Percentiles rank a stretch among this genome's conserved stretches.
phyloP scores from a whole-genome alignment of 2,329 filamentous ascomycete species.

The Pseudodiploospora longispora region DNA sequence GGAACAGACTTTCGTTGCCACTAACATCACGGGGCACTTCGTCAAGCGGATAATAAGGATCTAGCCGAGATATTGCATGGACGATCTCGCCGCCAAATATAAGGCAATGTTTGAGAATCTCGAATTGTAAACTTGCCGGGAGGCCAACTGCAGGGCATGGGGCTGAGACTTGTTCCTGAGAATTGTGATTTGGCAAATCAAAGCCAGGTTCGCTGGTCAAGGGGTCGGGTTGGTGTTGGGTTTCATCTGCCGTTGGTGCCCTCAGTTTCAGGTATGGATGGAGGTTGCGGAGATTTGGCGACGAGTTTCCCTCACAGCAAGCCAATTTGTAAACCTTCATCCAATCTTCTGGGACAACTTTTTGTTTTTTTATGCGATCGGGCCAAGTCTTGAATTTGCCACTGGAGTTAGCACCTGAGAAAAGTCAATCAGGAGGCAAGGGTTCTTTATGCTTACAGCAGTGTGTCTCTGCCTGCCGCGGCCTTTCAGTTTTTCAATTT shows the following conservation, averaged over 20 bases:
- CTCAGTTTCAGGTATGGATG: constrained; percentile 6
- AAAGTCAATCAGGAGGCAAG: not conserved
- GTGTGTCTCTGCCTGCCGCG: too few relatives aligned
- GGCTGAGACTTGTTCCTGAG: not conserved
- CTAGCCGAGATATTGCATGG: constrained; percentile 38
- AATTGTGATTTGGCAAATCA: not conserved
- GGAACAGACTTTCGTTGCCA: constrained; percentile 17
- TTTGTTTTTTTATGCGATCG: not conserved
- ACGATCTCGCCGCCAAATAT: constrained; percentile 26
- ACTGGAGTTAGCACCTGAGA: not conserved
- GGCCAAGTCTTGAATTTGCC: not conserved
- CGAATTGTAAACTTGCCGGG: constrained; percentile 16
- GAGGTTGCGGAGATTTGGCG: constrained; percentile 1
- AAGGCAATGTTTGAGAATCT: constrained; percentile 29
- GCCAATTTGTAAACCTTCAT: not conserved
- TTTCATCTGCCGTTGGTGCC: not conserved
- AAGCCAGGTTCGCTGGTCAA: too few relatives aligned
- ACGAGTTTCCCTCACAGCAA: constrained; percentile 7
- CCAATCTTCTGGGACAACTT: not conserved
- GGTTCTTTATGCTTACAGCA: not conserved
- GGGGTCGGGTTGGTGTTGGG: not conserved
- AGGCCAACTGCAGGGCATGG: not conserved
- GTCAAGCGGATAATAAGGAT: constrained; percentile 20
- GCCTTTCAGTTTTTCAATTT: not conserved
- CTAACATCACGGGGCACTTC: constrained; percentile 10